Evolutionary conservation across 164 flowering plant genomes (phyloP), one percentile per base, ranked within the genome.

Genomic region (Chloranthus sessilifolius): DNA sequence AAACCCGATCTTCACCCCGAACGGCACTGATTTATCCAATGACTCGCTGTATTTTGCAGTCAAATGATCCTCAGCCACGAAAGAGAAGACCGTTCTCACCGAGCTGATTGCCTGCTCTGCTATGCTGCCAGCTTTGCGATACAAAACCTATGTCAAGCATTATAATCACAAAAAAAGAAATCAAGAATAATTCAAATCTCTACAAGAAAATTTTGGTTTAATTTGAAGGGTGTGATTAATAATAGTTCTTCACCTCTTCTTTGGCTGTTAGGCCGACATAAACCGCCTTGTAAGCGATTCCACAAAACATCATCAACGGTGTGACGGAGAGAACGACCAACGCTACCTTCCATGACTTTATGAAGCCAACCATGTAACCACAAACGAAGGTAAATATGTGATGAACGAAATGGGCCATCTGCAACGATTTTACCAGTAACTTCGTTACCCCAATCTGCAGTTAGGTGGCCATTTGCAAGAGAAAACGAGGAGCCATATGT

Each of bases 371-470:
- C 0, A 23, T 28, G 27, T 82, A 85, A 5, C 95, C 87, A 23
- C 76, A 64, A 28, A 85, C 61, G 79, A 85, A 85, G 17, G 86
- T 85, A 45, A 62, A 82, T 29, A 80, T 47, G 44, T 82, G 80
- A 51, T 82, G 86, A 45, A 82, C 51, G 50, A 82, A 82, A 30
- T 80, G 81, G 20, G 95, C 81, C 83, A 85, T 82, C 89, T 85
- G 89, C 31, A 22, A 4, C 0, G 43, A 22, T 22, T 41, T n/a
- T n/a, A n/a, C n/a, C n/a, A n/a, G n/a, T n/a, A n/a, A n/a, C n/a
- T n/a, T n/a, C n/a, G n/a, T n/a, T n/a, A n/a, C n/a, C n/a, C n/a
- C n/a, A n/a, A n/a, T n/a, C n/a, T n/a, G n/a, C n/a, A n/a, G n/a
- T n/a, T n/a, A n/a, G n/a, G n/a, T n/a, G n/a, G n/a, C n/a, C n/a